These are phyloP conservation scores for Pseudognaphalium luteoalbum DNA, from an alignment of 129 eudicot genomes.

Conservation along the genomic window DNA sequence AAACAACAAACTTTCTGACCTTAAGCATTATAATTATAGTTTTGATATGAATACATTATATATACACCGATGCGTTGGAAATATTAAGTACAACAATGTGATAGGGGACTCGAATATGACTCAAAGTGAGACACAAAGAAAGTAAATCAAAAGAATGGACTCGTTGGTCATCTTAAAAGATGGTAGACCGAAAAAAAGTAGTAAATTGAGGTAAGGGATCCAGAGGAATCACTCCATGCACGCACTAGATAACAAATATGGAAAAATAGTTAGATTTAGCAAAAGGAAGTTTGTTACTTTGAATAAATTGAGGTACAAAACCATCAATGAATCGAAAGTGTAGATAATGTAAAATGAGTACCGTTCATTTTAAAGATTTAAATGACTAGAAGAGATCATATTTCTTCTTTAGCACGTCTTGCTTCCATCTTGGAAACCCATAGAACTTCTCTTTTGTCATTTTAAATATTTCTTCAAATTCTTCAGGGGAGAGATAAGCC, in stretches of 20 bases:
- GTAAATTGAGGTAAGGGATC: not conserved
- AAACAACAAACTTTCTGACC: not conserved
- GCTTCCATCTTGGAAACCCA: conserved; percentile 83
- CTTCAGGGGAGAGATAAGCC: conserved; percentile 70
- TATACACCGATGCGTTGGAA: not conserved
- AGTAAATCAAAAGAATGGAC: conserved; percentile 3
- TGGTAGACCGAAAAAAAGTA: not conserved
- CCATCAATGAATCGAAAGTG: conserved; percentile 6
- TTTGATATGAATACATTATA: not conserved
- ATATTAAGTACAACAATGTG: conserved; percentile 7
- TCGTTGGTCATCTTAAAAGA: not conserved
- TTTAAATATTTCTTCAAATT: conserved; percentile 57
- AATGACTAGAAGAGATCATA: conserved; percentile 65
- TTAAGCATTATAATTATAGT: not conserved
- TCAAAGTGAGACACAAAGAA: conserved; percentile 12
- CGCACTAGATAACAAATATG: conserved; percentile 24
- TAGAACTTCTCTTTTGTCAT: conserved; percentile 64
- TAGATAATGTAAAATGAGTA: conserved; percentile 12
- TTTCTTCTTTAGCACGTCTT: conserved; percentile 76
- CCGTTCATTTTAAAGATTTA: conserved; percentile 11
- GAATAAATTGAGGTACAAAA: conserved; percentile 8
- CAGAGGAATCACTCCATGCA: conserved; percentile 40
- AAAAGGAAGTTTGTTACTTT: conserved; percentile 18
- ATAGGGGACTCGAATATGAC: conserved; percentile 9
- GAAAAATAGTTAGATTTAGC: not conserved